Percentiles rank a stretch among this genome's conserved stretches.
Conservation (phyloP, 2,329 filamentous ascomycete genomes). For the Phialemoniopsis sp. region DNA sequence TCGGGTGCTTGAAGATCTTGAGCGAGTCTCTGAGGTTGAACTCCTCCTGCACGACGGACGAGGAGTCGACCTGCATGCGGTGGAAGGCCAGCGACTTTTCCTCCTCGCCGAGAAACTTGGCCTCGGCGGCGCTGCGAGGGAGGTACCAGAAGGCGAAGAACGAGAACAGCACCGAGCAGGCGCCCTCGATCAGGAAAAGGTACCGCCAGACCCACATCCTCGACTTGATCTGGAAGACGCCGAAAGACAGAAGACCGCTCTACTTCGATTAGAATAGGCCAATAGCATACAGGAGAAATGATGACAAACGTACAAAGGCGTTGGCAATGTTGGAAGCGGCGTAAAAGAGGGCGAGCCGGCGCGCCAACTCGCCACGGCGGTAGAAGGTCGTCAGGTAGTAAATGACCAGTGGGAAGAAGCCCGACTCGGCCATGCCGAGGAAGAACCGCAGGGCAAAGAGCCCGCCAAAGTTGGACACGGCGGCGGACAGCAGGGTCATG, state of each 20-base stretch:
- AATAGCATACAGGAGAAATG: too few relatives aligned
- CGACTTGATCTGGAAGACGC: constrained; percentile 41
- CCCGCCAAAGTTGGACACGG: constrained; percentile 56
- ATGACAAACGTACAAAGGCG: constrained; percentile 8
- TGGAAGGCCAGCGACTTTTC: constrained; percentile 67
- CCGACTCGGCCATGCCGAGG: constrained; percentile 63
- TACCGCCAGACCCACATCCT: constrained; percentile 39
- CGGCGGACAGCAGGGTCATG: constrained; percentile 56
- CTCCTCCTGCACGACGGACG: constrained; percentile 52
- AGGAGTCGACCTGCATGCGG: constrained; percentile 73
- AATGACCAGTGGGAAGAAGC: constrained; percentile 65
- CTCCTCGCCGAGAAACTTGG: constrained; percentile 55
- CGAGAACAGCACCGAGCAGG: constrained; percentile 55
- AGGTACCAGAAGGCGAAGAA: constrained; percentile 67
- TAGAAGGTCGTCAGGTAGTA: constrained; percentile 62
- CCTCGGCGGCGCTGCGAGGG: constrained; percentile 59
- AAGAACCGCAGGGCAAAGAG: constrained; percentile 68
- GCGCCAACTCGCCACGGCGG: constrained; percentile 64
- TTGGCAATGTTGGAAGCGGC: constrained; percentile 11
- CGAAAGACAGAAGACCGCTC: constrained; percentile 28
- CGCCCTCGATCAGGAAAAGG: constrained; percentile 50
- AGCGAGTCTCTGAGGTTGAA: constrained; percentile 47
- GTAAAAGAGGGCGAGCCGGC: constrained; percentile 63
- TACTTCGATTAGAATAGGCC: too few relatives aligned
- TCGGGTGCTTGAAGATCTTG: constrained; percentile 45